Conservation (phyloP, 2,329 filamentous ascomycete species). For the Triangularia setosa region DNA sequence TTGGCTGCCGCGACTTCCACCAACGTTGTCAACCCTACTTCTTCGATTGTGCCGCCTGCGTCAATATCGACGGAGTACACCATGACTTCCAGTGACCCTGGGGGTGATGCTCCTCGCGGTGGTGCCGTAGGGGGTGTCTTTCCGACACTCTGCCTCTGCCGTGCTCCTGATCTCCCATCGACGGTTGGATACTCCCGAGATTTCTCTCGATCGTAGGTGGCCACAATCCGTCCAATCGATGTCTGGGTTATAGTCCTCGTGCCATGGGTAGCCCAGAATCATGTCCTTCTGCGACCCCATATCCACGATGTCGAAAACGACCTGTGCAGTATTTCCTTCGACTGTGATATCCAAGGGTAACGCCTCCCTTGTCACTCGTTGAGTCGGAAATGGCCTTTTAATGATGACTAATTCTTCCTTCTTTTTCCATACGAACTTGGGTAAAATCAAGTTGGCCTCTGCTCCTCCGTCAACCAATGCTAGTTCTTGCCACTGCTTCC, state of each 20-base stretch:
- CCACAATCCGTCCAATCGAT: conserved; percentile 10
- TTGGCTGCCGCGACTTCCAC: background rate
- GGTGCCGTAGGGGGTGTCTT: background rate
- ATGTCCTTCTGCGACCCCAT: conserved; percentile 6
- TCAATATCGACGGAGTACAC: too few relatives aligned
- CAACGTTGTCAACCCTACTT: background rate
- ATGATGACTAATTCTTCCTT: background rate
- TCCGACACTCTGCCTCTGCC: background rate
- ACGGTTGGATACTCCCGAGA: background rate
- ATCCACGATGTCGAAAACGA: conserved; percentile 3
- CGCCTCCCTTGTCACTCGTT: background rate
- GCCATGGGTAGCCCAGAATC: conserved; percentile 1
- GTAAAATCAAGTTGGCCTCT: background rate
- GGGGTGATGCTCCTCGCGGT: background rate
- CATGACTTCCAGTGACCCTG: background rate
- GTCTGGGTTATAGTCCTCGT: conserved; percentile 4
- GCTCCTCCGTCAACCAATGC: background rate
- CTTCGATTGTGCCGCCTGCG: background rate
- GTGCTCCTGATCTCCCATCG: too few relatives aligned
- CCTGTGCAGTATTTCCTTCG: background rate
- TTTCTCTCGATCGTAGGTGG: background rate
- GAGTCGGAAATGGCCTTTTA: background rate
- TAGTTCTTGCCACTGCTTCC: too few relatives aligned
- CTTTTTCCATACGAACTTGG: background rate
- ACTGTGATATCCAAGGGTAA: conserved; percentile 1